Base-by-base conservation (phyloP, 106 monocot species). In the Dendrobium officinale region DNA sequence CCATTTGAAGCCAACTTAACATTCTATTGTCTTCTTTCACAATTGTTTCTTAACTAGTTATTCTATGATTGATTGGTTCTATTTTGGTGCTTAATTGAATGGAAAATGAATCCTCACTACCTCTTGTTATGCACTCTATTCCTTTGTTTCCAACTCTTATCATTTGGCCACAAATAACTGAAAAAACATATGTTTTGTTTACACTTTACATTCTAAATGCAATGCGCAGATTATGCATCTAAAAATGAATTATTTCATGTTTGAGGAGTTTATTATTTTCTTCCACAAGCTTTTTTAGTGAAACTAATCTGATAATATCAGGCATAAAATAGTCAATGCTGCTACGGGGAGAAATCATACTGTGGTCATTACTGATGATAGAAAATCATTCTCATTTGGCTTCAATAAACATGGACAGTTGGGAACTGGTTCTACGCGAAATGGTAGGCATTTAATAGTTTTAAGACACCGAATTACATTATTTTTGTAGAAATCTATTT, bases 351-450 rank as follows among this genome's bases (percentile, higher is more conserved):
- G 87, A 79, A 91, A 86, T 79, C 99, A 99, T 56, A 95, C 95
- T 18, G 93, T 99, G 26, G 93, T 95, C 51, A 88, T 99, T 67
- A 93, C 91, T 79, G 99, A 95, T 55, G 99, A 99, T 80, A 90
- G 93, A 19, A 88, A 91, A 81, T 93, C 95, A 2, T 93, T 93
- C 80, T 64, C 95, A 55, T 95, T 99, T 88, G 99, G 99, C 67
- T 77, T 82, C 85, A 99, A 99, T 84, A 99, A 99, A 77, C 88
- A 95, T 72, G 99, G 99, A 22, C 99, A 99, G 75, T 81, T 99
- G 73, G 99, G 99, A 33, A 83, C 91, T 13, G 99, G 95, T 75
- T 95, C 99, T 20, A 6, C 48, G 67, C 91, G 83, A 75, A 95
- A 83, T 82, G 99, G 99, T 95, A 59, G 72, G 89, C 70, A 6